These are phyloP conservation scores for Ormosia emarginata DNA, from an alignment of 306 rosid species.

Conservation along the genomic window DNA sequence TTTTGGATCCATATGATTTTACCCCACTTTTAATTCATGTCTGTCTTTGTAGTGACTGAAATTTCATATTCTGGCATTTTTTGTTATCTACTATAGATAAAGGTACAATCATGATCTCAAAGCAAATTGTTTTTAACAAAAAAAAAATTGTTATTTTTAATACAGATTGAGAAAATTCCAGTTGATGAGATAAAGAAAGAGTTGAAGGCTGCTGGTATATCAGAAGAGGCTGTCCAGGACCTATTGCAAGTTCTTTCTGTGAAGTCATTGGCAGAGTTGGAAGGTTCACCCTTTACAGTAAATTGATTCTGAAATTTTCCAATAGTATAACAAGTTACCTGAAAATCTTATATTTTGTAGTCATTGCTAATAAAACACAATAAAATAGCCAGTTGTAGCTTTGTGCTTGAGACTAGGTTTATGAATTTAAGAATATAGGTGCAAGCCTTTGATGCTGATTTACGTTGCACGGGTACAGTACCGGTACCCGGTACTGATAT, in stretches of 20 bases:
- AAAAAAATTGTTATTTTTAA: neutral
- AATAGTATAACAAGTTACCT: neutral
- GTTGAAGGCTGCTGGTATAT: constrained; percentile 62
- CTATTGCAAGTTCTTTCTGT: constrained; percentile 86
- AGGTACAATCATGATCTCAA: neutral
- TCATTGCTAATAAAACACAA: constrained; percentile 6
- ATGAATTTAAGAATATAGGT: constrained; percentile 14
- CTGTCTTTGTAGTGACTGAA: neutral
- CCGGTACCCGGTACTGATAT: no score
- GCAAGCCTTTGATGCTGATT: constrained; percentile 10
- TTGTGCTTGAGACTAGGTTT: constrained; percentile 1
- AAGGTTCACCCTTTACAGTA: constrained; percentile 52
- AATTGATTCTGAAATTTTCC: neutral
- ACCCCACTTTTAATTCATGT: neutral
- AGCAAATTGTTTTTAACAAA: constrained; percentile 9
- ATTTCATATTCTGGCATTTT: constrained; percentile 11
- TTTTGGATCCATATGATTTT: neutral
- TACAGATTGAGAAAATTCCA: constrained; percentile 86
- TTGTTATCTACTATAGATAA: neutral
- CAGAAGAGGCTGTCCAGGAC: constrained; percentile 71
- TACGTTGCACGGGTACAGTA: no score
- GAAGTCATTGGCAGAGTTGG: constrained; percentile 81
- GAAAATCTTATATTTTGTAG: constrained; percentile 7
- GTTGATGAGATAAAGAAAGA: constrained; percentile 75
- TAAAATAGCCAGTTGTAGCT: neutral